Conservation (phyloP, 805 yeast genomes). For the Lachancea cidri region DNA sequence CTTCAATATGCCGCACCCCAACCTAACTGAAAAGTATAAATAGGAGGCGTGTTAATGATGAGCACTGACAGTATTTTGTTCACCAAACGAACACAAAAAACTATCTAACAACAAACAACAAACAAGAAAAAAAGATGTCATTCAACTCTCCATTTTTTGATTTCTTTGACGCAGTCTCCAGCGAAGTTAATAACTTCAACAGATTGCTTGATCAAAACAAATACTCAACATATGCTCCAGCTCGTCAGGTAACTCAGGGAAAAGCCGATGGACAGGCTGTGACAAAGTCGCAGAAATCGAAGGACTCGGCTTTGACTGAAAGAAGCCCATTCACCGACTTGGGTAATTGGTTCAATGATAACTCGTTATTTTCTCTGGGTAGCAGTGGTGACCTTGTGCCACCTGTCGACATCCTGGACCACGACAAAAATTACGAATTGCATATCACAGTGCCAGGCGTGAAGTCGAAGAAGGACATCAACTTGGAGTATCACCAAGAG, state of each 20-base stretch:
- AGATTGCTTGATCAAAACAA: slow-evolving; percentile 30
- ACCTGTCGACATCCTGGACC: slow-evolving; percentile 44
- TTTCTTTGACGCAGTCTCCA: slow-evolving; percentile 40
- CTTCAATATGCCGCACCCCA: not conserved
- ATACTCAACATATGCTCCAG: slow-evolving; percentile 18
- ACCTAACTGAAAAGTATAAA: not conserved
- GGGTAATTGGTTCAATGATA: slow-evolving; percentile 24
- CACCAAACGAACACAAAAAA: not conserved
- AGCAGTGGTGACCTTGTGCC: slow-evolving; percentile 31
- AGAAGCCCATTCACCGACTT: slow-evolving; percentile 6
- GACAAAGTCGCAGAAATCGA: slow-evolving; percentile 1
- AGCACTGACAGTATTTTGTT: slow-evolving; percentile 1
- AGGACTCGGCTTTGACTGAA: slow-evolving; percentile 3
- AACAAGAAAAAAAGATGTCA: slow-evolving; percentile 20
- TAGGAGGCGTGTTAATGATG: not conserved
- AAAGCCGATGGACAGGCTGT: slow-evolving; percentile 5
- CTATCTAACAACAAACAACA: not conserved
- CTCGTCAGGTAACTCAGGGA: slow-evolving; percentile 14
- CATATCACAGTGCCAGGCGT: slow-evolving; percentile 47
- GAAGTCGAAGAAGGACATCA: slow-evolving; percentile 36
- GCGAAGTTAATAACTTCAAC: slow-evolving; percentile 39
- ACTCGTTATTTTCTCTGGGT: slow-evolving; percentile 25
- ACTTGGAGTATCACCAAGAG: slow-evolving; percentile 43
- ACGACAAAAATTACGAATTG: slow-evolving; percentile 38
- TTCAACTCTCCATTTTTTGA: slow-evolving; percentile 40